Evolutionary conservation across 2,329 filamentous ascomycete genomes (phyloP).

Genomic region (Boeremia lycopersici): DNA sequence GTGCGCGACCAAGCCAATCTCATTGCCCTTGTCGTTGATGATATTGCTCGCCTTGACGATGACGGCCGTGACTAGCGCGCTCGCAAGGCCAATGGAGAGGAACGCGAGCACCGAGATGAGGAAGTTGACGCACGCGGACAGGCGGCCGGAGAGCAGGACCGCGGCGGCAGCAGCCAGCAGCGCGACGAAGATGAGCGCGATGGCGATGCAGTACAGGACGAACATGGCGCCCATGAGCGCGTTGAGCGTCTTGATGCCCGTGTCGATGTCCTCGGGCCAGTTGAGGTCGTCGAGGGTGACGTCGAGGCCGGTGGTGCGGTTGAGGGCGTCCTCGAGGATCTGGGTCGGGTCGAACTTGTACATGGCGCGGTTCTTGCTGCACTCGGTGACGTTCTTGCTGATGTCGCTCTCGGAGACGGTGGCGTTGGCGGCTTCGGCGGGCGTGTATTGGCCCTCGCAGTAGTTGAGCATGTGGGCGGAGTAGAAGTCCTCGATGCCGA

Average conservation of each 20-base stretch:
- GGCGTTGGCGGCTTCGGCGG: constrained; percentile 50
- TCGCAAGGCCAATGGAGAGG: constrained; percentile 69
- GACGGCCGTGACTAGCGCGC: constrained; percentile 73
- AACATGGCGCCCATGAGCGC: constrained; percentile 60
- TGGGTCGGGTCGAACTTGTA: constrained; percentile 63
- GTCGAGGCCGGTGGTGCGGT: constrained; percentile 46
- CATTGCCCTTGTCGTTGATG: constrained; percentile 60
- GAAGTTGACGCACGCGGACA: constrained; percentile 59
- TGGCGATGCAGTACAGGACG: constrained; percentile 64
- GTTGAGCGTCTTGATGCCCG: constrained; percentile 59
- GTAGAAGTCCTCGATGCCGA: constrained; percentile 67
- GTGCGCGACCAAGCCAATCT: constrained; percentile 56
- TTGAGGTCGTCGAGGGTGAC: constrained; percentile 59
- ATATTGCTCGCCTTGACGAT: constrained; percentile 59
- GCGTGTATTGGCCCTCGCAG: constrained; percentile 59
- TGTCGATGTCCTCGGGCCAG: constrained; percentile 63
- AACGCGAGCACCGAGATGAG: constrained; percentile 59
- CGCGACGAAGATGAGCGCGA: constrained; percentile 58
- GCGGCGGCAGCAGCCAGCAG: constrained; percentile 55
- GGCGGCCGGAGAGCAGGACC: constrained; percentile 52
- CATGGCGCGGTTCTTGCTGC: constrained; percentile 59
- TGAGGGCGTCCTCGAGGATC: constrained; percentile 57
- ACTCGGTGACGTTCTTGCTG: constrained; percentile 59
- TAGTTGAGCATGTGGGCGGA: constrained; percentile 65
- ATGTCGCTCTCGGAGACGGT: constrained; percentile 51